Percentiles rank a stretch among this genome's conserved stretches.
These are phyloP conservation scores for Cenococcum geophilum DNA, from an alignment of 495 filamentous ascomycete genomes.

Conservation along the genomic window DNA sequence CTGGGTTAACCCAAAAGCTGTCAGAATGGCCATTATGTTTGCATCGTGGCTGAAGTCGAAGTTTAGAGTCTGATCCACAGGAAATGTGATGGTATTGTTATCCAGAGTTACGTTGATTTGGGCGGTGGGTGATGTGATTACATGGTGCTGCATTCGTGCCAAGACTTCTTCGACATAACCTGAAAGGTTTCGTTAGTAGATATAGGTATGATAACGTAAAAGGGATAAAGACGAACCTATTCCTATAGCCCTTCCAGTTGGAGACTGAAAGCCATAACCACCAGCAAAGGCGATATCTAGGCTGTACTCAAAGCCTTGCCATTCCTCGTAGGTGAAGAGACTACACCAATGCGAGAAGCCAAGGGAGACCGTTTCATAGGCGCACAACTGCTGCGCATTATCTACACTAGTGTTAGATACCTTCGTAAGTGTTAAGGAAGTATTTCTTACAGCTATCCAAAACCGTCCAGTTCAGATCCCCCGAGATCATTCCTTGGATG, in stretches of 20 bases:
- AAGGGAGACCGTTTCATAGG: conserved; percentile 54
- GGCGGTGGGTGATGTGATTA: conserved; percentile 46
- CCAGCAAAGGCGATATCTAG: conserved; percentile 55
- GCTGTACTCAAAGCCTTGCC: conserved; percentile 51
- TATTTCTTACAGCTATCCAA: conserved; percentile 19
- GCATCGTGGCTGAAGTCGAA: conserved; percentile 39
- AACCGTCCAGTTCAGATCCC: conserved; percentile 21
- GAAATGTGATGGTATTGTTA: conserved; percentile 45
- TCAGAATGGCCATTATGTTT: conserved; percentile 39
- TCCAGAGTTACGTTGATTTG: conserved; percentile 54
- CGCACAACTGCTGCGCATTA: conserved; percentile 51
- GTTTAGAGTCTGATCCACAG: conserved; percentile 46
- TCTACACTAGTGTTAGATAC: conserved; percentile 47
- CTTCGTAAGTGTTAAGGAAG: conserved; percentile 28
- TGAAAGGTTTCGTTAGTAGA: neutral
- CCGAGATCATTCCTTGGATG: conserved; percentile 41
- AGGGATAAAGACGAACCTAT: conserved; percentile 40
- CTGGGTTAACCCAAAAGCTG: conserved; percentile 53
- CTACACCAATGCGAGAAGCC: conserved; percentile 53
- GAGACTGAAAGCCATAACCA: conserved; percentile 52
- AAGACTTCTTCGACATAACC: conserved; percentile 55
- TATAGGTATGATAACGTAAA: neutral
- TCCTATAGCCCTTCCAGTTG: conserved; percentile 55
- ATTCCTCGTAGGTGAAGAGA: conserved; percentile 53
- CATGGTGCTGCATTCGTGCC: conserved; percentile 52